Base-by-base conservation (phyloP, 1,284 basidiomycete species). In the Xanthoconium separans region DNA sequence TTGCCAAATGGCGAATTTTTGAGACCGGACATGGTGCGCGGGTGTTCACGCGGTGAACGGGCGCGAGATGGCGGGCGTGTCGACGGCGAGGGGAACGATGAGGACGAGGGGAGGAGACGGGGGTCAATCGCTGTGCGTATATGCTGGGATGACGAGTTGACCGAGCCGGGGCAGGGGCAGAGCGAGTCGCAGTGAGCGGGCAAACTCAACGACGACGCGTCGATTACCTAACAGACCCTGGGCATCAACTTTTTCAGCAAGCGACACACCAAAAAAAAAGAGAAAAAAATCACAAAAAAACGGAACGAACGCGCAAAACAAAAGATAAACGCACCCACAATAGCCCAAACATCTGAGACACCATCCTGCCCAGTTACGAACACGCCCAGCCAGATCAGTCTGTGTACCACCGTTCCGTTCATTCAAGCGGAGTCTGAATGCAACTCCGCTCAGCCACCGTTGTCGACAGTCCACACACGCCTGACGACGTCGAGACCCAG, bases 1-100 rank as follows among this genome's bases (percentile, higher is more conserved):
- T 90, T 90, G 40, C 87, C 88, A 71, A 88, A 90, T 0, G 85
- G 85, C 61, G 88, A 89, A 72, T 89, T 87, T 76, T 86, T 87
- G 71, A 90, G 79, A 53, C 82, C 81, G 55, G 86, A 83, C 86
- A 89, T 89, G 57, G 64, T 34, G 43, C n/a, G 29, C n/a, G 47
- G 33, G 39, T 9, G 30, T 13, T 30, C 13, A 22, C n/a, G 18
- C 43, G 50, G 41, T 41, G 51, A 11, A 37, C 24, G 33, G 1
- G 79, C 76, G 79, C 8, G 58, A 75, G 70, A 22, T 24, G 15
- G n/a, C 87, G 85, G 30, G 74, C 79, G 43, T 73, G 75, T 34
- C 20, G 75, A 77, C 27, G 6, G 15, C 18, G 41, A 30, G 29
- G 30, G 65, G 65, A 9, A 81, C 77, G 65, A 80, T 60, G 83